Base-by-base conservation (phyloP, 371 early-diverging fungal genomes). In the Actinomucor elegans region DNA sequence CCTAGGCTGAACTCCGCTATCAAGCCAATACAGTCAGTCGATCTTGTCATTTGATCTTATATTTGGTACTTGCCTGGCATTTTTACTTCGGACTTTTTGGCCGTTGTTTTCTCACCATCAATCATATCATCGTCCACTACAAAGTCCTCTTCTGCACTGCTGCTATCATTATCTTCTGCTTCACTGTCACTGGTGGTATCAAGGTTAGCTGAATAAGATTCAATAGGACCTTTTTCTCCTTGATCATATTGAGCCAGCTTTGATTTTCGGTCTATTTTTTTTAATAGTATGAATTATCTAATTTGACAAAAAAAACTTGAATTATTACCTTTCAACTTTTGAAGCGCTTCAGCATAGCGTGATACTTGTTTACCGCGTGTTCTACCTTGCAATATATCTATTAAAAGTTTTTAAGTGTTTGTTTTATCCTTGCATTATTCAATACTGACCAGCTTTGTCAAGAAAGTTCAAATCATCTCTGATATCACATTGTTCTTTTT, bases 61-160 rank as follows among this genome's bases (percentile, higher is more conserved):
- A n/a, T n/a, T n/a, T n/a, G n/a, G n/a, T n/a, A n/a, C 7, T 18
- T 53, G 45, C 63, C 48, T 49, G 57, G 52, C 17, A 62, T 32
- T 15, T 52, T 40, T 34, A 47, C n/a, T 15, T 36, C 38, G 24
- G 49, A 26, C 6, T 38, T 23, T 18, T 18, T n/a, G 24, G 9
- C 28, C 9, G 18, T 27, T 3, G n/a, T 18, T 49, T 26, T 57
- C 17, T 29, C 40, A 27, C 63, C 63, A 29, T 63, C 63, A 34
- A 63, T 53, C 4, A 49, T 49, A 50, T 63, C 63, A 35, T 63
- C 63, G 28, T 63, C 63, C 4, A 63, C 63, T 1, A 63, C 41
- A 45, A 63, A 63, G 2, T 32, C 44, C 7, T 59, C 43, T 9
- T 54, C 45, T 1, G 20, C 35, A 11, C 5, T 17, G 20, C 17